phyloP scores from a whole-genome alignment of 2,329 filamentous ascomycete species.

The Mycosphaerella sp. region DNA sequence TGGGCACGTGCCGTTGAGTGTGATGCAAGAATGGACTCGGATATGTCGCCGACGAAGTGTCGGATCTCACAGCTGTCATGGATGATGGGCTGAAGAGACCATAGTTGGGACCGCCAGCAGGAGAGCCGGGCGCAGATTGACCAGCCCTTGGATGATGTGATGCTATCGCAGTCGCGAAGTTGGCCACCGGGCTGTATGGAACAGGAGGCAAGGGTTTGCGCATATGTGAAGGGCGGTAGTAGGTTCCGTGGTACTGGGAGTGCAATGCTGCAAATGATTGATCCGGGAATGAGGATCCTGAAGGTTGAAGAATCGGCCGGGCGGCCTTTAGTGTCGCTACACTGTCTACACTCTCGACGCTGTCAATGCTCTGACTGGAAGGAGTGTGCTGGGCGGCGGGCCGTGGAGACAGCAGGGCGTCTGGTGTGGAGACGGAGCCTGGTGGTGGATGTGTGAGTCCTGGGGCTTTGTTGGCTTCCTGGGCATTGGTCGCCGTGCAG shows the following conservation, averaged over 20 bases:
- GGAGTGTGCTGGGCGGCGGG: conserved; percentile 37
- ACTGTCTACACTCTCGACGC: conserved; percentile 38
- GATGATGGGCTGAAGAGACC: conserved; percentile 40
- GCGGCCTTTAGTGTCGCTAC: conserved; percentile 30
- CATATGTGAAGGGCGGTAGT: conserved; percentile 29
- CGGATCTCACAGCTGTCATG: conserved; percentile 29
- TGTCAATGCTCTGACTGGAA: conserved; percentile 38
- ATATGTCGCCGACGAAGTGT: conserved; percentile 38
- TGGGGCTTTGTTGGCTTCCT: conserved; percentile 19
- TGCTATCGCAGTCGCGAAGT: conserved; percentile 36
- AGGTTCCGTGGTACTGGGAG: conserved; percentile 38
- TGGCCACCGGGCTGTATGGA: conserved; percentile 6
- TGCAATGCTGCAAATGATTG: conserved; percentile 47
- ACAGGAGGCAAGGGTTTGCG: background rate
- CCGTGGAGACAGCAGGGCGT: conserved; percentile 25
- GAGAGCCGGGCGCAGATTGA: conserved; percentile 37
- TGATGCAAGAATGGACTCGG: conserved; percentile 47
- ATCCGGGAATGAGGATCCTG: conserved; percentile 41
- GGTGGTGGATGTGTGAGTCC: conserved; percentile 17
- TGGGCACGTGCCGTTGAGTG: conserved; percentile 45
- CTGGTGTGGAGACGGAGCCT: conserved; percentile 11
- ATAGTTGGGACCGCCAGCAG: conserved; percentile 38
- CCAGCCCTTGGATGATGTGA: conserved; percentile 25
- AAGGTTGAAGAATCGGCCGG: conserved; percentile 21
- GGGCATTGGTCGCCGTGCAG: conserved; percentile 1